Percentiles rank a stretch among this genome's conserved stretches.
phyloP scores from a whole-genome alignment of 805 yeast genomes.

The Pichia eremophila region DNA sequence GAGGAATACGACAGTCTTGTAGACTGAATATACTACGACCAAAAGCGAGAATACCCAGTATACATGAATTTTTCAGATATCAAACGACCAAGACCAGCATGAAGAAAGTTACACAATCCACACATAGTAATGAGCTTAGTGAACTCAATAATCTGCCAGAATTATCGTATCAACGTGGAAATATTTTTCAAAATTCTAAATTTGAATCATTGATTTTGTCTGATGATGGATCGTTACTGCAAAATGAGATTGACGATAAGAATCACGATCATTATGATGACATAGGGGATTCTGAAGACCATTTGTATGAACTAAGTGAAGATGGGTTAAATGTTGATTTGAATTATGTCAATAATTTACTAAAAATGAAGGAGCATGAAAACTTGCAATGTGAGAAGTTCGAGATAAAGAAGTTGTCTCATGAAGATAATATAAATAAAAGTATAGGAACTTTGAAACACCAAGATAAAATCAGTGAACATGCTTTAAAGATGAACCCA shows the following conservation, averaged over 20 bases:
- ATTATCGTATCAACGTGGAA: neutral
- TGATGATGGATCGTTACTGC: slow-evolving; percentile 5
- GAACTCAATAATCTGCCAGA: neutral
- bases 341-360: neutral
- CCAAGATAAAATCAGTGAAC: neutral
- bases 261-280: neutral
- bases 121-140: neutral
- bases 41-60: too few relatives aligned
- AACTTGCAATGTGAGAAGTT: neutral
- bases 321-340: slow-evolving; percentile 1
- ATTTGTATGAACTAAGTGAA: neutral
- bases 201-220: slow-evolving; percentile 2
- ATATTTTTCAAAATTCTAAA: slow-evolving; percentile 3
- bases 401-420: neutral
- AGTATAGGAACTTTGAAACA: neutral
- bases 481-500: neutral
- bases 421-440: neutral
- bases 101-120: too few relatives aligned
- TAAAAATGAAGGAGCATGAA: neutral
- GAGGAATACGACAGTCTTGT: too few relatives aligned
- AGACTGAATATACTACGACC: too few relatives aligned
- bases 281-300: neutral
- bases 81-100: too few relatives aligned
- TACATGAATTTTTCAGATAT: too few relatives aligned
- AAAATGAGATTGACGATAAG: neutral